These are phyloP conservation scores for Triticum urartu DNA, from an alignment of 176 grass and related monocot genomes.

Conservation along the genomic window DNA sequence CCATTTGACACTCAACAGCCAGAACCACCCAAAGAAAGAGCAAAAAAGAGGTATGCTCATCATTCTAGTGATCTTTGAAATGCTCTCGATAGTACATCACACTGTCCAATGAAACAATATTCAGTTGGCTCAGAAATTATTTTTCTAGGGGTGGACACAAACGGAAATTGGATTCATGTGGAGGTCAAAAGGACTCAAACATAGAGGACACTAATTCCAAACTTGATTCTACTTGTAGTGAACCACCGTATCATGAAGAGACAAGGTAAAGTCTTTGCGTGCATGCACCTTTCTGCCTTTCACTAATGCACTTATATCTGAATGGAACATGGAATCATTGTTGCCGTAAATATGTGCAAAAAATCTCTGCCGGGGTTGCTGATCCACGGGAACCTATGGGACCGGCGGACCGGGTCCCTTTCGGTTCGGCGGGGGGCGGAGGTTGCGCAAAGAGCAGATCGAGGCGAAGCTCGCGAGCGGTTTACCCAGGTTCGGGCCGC, in stretches of 20 bases:
- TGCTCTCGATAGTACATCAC: background rate
- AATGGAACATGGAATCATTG: background rate
- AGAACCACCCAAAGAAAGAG: conserved; percentile 7
- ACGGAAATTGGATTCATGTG: conserved; percentile 26
- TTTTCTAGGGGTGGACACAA: conserved; percentile 16
- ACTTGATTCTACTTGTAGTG: background rate
- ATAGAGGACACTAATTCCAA: background rate
- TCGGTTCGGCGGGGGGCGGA: no score
- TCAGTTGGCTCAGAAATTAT: conserved; percentile 33
- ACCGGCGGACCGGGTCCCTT: no score
- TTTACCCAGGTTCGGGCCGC: no score
- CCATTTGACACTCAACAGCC: conserved; percentile 7
- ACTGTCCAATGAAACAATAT: conserved; percentile 10
- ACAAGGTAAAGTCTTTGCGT: conserved; percentile 31
- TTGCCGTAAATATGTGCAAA: conserved; percentile 20
- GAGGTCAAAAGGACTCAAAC: background rate
- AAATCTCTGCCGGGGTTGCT: no score
- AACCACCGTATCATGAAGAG: background rate
- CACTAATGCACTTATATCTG: conserved; percentile 8
- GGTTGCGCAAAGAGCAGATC: no score
- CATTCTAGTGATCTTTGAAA: conserved; percentile 19
- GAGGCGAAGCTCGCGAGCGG: no score
- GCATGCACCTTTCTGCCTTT: background rate
- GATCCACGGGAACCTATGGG: no score
- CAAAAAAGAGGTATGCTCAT: conserved; percentile 30